These are phyloP conservation scores for Russula ochroleuca DNA, from an alignment of 768 basidiomycete genomes.

Conservation along the genomic window DNA sequence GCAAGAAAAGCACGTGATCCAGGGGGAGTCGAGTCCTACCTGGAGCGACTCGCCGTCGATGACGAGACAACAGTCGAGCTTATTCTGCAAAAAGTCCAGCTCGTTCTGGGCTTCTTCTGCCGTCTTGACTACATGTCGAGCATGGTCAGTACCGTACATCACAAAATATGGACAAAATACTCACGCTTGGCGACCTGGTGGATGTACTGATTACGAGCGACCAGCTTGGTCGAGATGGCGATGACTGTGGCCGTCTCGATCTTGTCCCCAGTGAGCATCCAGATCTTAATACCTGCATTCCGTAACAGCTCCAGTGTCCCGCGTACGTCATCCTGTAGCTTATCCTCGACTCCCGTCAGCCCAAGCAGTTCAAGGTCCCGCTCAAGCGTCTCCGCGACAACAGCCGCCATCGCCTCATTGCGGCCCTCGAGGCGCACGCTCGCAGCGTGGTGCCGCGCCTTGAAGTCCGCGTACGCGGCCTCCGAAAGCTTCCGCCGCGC, in stretches of 20 bases:
- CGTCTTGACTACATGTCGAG: conserved; percentile 61
- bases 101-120: conserved; percentile 79
- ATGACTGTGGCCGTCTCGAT: conserved; percentile 99
- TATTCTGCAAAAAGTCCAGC: conserved; percentile 89
- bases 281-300: conserved; percentile 97
- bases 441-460: conserved; percentile 65
- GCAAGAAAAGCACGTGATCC: not conserved
- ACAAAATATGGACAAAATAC: conserved; percentile 27
- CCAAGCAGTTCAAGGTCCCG: conserved; percentile 88
- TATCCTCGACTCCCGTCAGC: conserved; percentile 98
- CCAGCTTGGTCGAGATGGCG: conserved; percentile 94
- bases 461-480: conserved; percentile 71
- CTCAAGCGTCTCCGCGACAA: conserved; percentile 76
- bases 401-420: conserved; percentile 73
- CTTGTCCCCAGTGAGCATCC: conserved; percentile 99
- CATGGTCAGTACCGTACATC: conserved; percentile 8
- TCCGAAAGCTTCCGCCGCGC: conserved; percentile 71
- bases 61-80: conserved; percentile 95
- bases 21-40: conserved; percentile 45
- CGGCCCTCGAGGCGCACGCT: conserved; percentile 74
- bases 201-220: conserved; percentile 94
- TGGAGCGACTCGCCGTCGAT: conserved; percentile 97
- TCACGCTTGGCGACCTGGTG: conserved; percentile 91
- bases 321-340: conserved; percentile 95
- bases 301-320: conserved; percentile 86